Percentiles rank a stretch among this genome's conserved stretches.
Evolutionary conservation across 805 yeast species (phyloP).

Genomic region (Ogataea nitratoaversa): DNA sequence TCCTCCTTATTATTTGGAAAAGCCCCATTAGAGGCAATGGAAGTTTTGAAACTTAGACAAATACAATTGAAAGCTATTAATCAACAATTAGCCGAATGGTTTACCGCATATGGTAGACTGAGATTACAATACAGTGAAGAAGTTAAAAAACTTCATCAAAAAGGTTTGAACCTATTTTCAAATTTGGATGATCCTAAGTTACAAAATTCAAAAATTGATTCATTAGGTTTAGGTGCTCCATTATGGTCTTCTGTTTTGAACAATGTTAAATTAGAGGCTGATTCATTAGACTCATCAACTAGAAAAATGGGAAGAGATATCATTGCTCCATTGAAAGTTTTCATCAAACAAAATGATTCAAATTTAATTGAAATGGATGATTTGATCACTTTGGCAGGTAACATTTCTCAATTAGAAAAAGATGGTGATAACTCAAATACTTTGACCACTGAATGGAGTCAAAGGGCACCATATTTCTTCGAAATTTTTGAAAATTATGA

Average conservation of each 20-base stretch:
- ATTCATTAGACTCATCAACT: constrained; percentile 42
- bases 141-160: constrained; percentile 36
- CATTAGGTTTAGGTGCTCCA: constrained; percentile 40
- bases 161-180: constrained; percentile 33
- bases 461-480: constrained; percentile 72
- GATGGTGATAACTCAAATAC: constrained; percentile 30
- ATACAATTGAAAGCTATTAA: constrained; percentile 52
- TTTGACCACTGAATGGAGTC: constrained; percentile 64
- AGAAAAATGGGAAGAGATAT: constrained; percentile 52
- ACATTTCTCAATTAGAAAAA: constrained; percentile 16
- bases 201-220: constrained; percentile 46
- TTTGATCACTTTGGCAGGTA: constrained; percentile 22
- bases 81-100: constrained; percentile 57
- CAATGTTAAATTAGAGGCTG: constrained; percentile 43
- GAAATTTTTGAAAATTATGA: constrained; percentile 74
- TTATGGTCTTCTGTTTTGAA: constrained; percentile 42
- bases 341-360: constrained; percentile 48
- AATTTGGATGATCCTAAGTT: constrained; percentile 35
- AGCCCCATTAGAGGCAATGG: constrained; percentile 57
- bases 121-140: constrained; percentile 45
- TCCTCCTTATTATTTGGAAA: constrained; percentile 34
- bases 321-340: constrained; percentile 49
- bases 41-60: constrained; percentile 53
- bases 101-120: constrained; percentile 49
- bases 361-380: constrained; percentile 40